phyloP scores from a whole-genome alignment of 1,284 basidiomycete species.

The Austroboletus novae-zelandiae region DNA sequence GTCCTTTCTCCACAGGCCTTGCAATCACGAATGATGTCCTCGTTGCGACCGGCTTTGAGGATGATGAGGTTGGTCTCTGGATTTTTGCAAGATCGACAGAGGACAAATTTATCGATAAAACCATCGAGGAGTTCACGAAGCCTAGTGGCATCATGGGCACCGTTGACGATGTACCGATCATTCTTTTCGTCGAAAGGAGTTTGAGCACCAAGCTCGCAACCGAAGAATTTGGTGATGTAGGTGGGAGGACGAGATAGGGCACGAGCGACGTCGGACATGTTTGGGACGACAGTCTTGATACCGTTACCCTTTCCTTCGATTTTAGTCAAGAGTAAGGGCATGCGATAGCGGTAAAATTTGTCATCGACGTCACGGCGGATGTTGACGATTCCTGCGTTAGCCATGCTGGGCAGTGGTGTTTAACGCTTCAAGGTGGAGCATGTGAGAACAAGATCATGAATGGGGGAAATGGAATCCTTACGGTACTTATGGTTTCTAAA shows the following conservation, averaged over 20 bases:
- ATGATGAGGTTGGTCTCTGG: conserved; percentile 97
- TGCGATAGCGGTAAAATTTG: conserved; percentile 91
- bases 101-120: conserved; percentile 98
- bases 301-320: conserved; percentile 99
- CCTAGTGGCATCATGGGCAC: conserved; percentile 89
- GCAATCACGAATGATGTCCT: conserved; percentile 94
- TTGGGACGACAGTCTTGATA: conserved; percentile 98
- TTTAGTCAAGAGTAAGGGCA: conserved; percentile 95
- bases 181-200: conserved; percentile 95
- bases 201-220: conserved; percentile 97
- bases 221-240: conserved; percentile 99
- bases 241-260: conserved; percentile 93
- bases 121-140: conserved; percentile 94
- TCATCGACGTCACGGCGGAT: conserved; percentile 98
- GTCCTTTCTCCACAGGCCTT: conserved; percentile 97
- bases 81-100: conserved; percentile 98
- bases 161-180: conserved; percentile 99
- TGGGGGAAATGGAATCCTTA: conserved; percentile 33
- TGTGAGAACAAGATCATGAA: not conserved
- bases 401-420: conserved; percentile 72
- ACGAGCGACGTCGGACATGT: conserved; percentile 98
- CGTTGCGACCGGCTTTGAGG: conserved; percentile 68
- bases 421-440: conserved; percentile 48
- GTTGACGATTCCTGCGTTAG: conserved; percentile 84
- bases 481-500: conserved; percentile 57